Percentiles rank a stretch among this genome's conserved stretches.
Evolutionary conservation across 257 asterid species (phyloP).

Genomic region (Vinca minor): DNA sequence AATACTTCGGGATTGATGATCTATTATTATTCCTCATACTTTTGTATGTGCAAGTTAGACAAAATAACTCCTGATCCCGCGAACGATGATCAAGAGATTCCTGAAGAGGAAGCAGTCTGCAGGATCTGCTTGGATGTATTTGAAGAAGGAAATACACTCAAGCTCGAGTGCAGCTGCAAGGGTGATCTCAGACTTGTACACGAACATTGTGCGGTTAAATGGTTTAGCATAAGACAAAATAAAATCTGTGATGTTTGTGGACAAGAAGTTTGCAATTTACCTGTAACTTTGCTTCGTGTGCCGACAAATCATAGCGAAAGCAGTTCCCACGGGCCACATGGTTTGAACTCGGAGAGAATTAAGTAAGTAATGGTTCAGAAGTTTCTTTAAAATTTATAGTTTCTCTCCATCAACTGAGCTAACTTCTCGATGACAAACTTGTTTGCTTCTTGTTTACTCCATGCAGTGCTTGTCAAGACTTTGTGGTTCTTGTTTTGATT

Average conservation of each 20-base stretch:
- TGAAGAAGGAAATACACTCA: slow-evolving; percentile 67
- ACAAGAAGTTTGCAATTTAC: slow-evolving; percentile 71
- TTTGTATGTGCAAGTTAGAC: slow-evolving; percentile 34
- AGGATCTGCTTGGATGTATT: slow-evolving; percentile 80
- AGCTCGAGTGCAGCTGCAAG: slow-evolving; percentile 91
- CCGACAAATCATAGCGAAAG: slow-evolving; percentile 32
- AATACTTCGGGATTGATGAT: background rate
- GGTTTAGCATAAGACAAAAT: slow-evolving; percentile 70
- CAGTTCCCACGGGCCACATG: slow-evolving; percentile 26
- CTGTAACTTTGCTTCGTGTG: slow-evolving; percentile 76
- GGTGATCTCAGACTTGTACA: slow-evolving; percentile 77
- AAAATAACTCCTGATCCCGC: slow-evolving; percentile 51
- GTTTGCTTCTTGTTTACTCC: slow-evolving; percentile 7
- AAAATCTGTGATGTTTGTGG: slow-evolving; percentile 70
- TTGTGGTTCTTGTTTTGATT: slow-evolving; percentile 86
- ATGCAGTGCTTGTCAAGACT: slow-evolving; percentile 91
- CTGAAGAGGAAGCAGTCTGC: slow-evolving; percentile 96
- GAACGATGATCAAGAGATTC: slow-evolving; percentile 76
- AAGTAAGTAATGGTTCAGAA: slow-evolving; percentile 23
- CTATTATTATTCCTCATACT: background rate
- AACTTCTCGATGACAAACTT: background rate
- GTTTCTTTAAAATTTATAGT: background rate
- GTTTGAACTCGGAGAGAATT: slow-evolving; percentile 25
- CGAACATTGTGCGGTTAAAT: slow-evolving; percentile 76
- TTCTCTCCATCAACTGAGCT: background rate